A percentile compares a stretch with the other conserved stretches of the same genome.
These are phyloP conservation scores for Pelomyxa schiedti DNA, from an alignment of 78 protist species.

Conservation along the genomic window DNA sequence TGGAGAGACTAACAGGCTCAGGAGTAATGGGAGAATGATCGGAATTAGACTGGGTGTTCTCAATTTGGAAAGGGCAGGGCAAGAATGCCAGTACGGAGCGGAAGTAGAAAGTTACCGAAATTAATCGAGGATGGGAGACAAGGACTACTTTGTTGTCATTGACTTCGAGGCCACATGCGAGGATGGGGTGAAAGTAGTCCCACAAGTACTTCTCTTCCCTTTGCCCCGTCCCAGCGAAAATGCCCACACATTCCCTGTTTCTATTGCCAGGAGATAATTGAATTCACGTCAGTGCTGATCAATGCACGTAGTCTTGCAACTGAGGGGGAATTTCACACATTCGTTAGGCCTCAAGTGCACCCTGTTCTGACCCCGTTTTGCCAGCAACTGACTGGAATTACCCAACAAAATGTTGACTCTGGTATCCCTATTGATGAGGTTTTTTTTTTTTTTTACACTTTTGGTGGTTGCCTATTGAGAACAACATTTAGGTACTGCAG, in stretches of 20 bases:
- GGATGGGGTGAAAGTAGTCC: not conserved
- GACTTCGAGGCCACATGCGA: slow-evolving; percentile 10
- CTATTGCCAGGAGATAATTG: slow-evolving; percentile 42
- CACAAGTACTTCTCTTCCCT: not conserved
- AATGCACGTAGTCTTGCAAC: not conserved
- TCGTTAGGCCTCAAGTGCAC: slow-evolving; percentile 8
- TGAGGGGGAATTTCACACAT: slow-evolving; percentile 3
- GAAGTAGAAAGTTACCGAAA: too few relatives aligned
- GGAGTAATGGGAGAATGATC: too few relatives aligned
- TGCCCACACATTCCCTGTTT: too few relatives aligned
- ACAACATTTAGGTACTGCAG: too few relatives aligned
- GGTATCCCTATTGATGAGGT: not conserved
- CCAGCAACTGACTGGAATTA: slow-evolving; percentile 21
- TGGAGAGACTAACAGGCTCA: too few relatives aligned
- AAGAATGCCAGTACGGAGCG: too few relatives aligned
- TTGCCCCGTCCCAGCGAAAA: not conserved
- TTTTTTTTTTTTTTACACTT: too few relatives aligned
- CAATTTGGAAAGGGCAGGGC: too few relatives aligned
- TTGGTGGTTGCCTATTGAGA: too few relatives aligned
- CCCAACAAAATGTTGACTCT: slow-evolving; percentile 2
- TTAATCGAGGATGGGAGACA: too few relatives aligned
- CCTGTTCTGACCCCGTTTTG: slow-evolving; percentile 10
- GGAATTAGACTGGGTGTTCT: too few relatives aligned
- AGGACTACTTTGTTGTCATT: too few relatives aligned
- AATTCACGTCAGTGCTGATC: slow-evolving; percentile 11